phyloP scores from a whole-genome alignment of 1,284 basidiomycete genomes.

The Bondarzewia mesenterica region DNA sequence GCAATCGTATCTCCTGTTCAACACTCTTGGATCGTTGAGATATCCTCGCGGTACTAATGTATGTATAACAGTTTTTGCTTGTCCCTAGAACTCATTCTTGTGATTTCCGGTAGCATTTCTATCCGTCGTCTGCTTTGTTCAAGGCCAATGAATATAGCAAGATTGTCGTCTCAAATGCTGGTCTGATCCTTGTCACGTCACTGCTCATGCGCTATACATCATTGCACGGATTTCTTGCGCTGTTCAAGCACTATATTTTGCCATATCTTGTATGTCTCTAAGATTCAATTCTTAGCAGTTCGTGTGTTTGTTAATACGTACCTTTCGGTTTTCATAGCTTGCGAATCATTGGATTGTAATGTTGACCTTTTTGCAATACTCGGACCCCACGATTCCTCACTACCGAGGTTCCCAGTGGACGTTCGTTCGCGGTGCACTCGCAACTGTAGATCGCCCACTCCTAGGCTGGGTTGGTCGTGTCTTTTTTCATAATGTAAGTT shows the following conservation, averaged over 20 bases:
- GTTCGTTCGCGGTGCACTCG: conserved; percentile 69
- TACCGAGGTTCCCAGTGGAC: conserved; percentile 50
- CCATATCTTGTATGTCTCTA: conserved; percentile 37
- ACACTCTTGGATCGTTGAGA: conserved; percentile 63
- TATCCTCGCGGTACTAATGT: conserved; percentile 69
- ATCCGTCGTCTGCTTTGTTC: conserved; percentile 64
- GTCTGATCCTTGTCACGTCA: conserved; percentile 28
- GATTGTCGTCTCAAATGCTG: conserved; percentile 38
- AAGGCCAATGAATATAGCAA: conserved; percentile 51
- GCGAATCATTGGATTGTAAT: conserved; percentile 58
- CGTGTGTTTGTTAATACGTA: conserved; percentile 19
- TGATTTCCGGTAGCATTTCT: conserved; percentile 42
- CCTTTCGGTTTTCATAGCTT: conserved; percentile 12
- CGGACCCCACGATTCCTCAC: conserved; percentile 52
- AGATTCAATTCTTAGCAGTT: too few species aligned
- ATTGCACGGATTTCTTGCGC: conserved; percentile 28
- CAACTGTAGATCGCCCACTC: conserved; percentile 68
- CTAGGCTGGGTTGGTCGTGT: conserved; percentile 49
- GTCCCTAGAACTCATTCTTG: background rate
- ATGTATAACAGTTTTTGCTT: conserved; percentile 27
- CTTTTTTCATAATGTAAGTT: conserved; percentile 46
- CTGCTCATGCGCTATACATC: conserved; percentile 29
- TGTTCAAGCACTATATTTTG: conserved; percentile 36
- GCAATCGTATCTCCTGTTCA: conserved; percentile 67
- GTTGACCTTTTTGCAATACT: conserved; percentile 73